A percentile compares a stretch with the other conserved stretches of the same genome.
Conservation (phyloP, 208 protist genomes). For the Acanthamoeba sp. region DNA sequence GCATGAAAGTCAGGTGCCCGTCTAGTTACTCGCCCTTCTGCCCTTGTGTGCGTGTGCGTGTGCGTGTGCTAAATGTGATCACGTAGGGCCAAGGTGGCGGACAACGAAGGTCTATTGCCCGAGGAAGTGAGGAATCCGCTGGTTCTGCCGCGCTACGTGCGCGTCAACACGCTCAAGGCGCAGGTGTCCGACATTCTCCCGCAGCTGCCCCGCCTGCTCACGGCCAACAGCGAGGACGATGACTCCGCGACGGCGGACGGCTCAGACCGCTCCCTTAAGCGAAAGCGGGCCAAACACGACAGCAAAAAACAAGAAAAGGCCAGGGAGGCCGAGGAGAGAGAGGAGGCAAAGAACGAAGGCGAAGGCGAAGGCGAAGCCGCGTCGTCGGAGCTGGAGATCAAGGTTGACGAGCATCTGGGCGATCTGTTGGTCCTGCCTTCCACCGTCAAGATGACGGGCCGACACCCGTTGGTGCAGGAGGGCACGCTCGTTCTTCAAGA, state of each 20-base stretch:
- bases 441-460: neutral
- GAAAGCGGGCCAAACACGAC: neutral
- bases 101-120: neutral
- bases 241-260: neutral
- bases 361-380: neutral
- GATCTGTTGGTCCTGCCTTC: neutral
- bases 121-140: constrained; percentile 11
- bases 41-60: too few species aligned
- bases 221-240: neutral
- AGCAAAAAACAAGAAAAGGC: neutral
- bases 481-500: constrained; percentile 38
- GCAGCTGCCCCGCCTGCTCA: neutral
- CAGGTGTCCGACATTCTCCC: neutral
- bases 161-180: constrained; percentile 25
- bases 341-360: neutral
- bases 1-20: too few species aligned
- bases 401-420: neutral
- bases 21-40: neutral
- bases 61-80: too few species aligned
- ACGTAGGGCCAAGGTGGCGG: neutral
- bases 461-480: neutral
- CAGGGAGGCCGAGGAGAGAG: neutral
- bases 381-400: neutral
- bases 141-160: constrained; percentile 13
- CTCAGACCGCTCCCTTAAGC: neutral